These are phyloP conservation scores for Wickerhamiella shivajii DNA, from an alignment of 805 yeast genomes.

Conservation along the genomic window DNA sequence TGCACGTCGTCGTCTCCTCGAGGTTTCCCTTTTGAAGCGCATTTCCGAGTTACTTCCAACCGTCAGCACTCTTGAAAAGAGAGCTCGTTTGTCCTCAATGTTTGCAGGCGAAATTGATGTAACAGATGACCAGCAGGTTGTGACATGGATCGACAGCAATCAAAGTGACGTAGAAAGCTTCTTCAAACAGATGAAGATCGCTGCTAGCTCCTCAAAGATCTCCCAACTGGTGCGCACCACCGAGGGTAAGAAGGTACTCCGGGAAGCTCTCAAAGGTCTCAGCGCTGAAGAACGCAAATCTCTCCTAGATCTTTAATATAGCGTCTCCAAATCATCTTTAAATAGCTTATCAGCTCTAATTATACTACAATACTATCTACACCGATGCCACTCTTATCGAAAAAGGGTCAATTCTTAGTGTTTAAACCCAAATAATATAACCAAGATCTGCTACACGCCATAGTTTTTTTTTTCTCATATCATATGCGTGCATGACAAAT, in stretches of 20 bases:
- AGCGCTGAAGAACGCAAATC: conserved; percentile 24
- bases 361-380: too few relatives aligned
- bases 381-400: too few relatives aligned
- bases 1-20: conserved; percentile 86
- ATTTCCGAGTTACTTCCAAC: conserved; percentile 5
- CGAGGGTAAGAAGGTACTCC: conserved; percentile 18
- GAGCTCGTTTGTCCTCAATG: conserved; percentile 10
- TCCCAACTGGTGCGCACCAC: too few relatives aligned
- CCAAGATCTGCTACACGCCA: too few relatives aligned
- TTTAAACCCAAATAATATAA: too few relatives aligned
- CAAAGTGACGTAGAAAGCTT: conserved; percentile 31
- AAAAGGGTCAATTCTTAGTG: too few relatives aligned
- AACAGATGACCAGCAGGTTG: conserved; percentile 63
- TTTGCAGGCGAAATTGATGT: conserved; percentile 40
- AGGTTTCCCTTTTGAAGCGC: conserved; percentile 51
- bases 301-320: conserved; percentile 8
- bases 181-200: conserved; percentile 9
- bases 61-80: conserved; percentile 7
- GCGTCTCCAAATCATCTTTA: too few relatives aligned
- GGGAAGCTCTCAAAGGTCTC: conserved; percentile 22
- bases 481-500: neutral
- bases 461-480: neutral
- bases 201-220: conserved; percentile 2
- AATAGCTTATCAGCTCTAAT: too few relatives aligned
- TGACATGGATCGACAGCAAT: conserved; percentile 73